Percentiles rank a stretch among this genome's conserved stretches.
Evolutionary conservation across 2,329 filamentous ascomycete genomes (phyloP).

Genomic region (Claviceps capensis): DNA sequence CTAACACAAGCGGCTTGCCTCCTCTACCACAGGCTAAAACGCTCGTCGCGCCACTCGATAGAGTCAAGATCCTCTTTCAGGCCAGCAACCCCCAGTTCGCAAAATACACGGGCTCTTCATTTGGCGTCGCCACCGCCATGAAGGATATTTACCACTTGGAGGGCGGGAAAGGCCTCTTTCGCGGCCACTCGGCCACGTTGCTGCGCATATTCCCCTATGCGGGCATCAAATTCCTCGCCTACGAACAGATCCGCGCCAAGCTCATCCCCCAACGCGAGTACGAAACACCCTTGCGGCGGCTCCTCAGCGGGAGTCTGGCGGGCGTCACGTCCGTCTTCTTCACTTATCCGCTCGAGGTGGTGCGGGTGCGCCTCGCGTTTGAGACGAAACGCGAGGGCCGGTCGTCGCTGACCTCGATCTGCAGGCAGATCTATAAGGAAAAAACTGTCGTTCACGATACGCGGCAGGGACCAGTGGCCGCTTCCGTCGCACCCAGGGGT

Average conservation of each 20-base stretch:
- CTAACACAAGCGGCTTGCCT: neutral
- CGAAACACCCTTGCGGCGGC: constrained; percentile 68
- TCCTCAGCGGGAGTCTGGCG: constrained; percentile 59
- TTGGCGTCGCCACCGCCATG: constrained; percentile 69
- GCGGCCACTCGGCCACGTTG: constrained; percentile 87
- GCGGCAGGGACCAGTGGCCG: constrained; percentile 16
- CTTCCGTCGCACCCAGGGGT: constrained; percentile 39
- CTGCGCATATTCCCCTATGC: constrained; percentile 95
- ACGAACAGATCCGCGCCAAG: constrained; percentile 80
- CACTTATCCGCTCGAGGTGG: constrained; percentile 88
- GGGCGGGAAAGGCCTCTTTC: constrained; percentile 66
- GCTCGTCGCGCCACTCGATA: constrained; percentile 84
- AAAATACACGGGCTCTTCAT: constrained; percentile 85
- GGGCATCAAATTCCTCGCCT: constrained; percentile 93
- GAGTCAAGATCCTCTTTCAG: constrained; percentile 98
- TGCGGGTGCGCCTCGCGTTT: constrained; percentile 84
- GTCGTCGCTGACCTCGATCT: constrained; percentile 62
- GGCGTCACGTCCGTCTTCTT: constrained; percentile 89
- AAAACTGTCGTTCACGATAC: constrained; percentile 26
- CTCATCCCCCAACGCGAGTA: constrained; percentile 59
- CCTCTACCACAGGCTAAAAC: constrained; percentile 68
- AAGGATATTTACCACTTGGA: constrained; percentile 67
- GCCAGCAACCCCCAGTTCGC: constrained; percentile 85
- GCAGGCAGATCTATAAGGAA: constrained; percentile 77
- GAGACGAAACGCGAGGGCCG: constrained; percentile 69